phyloP scores from a whole-genome alignment of 75 land plant species.

The Sequoia sempervirens region DNA sequence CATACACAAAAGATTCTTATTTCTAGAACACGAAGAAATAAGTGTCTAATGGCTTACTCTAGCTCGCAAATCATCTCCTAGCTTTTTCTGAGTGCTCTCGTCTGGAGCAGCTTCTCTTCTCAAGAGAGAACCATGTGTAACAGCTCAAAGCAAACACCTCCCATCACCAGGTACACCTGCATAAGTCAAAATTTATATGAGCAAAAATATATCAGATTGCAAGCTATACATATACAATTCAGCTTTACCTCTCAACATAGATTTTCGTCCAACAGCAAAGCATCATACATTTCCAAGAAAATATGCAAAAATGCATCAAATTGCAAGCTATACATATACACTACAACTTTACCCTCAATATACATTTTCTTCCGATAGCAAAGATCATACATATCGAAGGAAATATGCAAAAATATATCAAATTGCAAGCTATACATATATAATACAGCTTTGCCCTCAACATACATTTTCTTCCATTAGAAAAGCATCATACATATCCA shows the following conservation, averaged over 20 bases:
- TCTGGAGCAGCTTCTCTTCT: constrained; percentile 51
- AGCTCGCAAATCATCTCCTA: constrained; percentile 84
- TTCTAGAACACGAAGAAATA: background rate
- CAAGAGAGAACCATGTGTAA: constrained; percentile 79
- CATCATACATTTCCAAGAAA: background rate
- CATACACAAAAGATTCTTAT: background rate
- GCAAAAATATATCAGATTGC: background rate
- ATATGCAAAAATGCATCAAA: background rate
- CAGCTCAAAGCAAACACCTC: constrained; percentile 91
- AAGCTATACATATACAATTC: background rate
- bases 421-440: background rate
- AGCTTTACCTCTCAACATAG: background rate
- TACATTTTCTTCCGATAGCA: background rate
- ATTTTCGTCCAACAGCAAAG: background rate
- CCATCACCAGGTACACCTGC: constrained; percentile 99
- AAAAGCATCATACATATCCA: background rate
- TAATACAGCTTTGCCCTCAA: background rate
- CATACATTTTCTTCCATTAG: too few species aligned
- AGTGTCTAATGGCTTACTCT: constrained; percentile 25
- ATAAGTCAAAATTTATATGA: background rate
- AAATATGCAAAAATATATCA: background rate
- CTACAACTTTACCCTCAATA: background rate
- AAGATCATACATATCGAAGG: background rate
- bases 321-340: background rate
- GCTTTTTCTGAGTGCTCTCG: constrained; percentile 53